Evolutionary conservation across 106 monocot species (phyloP), one percentile per base, ranked within the genome.

Genomic region (Phalaenopsis aphrodite): DNA sequence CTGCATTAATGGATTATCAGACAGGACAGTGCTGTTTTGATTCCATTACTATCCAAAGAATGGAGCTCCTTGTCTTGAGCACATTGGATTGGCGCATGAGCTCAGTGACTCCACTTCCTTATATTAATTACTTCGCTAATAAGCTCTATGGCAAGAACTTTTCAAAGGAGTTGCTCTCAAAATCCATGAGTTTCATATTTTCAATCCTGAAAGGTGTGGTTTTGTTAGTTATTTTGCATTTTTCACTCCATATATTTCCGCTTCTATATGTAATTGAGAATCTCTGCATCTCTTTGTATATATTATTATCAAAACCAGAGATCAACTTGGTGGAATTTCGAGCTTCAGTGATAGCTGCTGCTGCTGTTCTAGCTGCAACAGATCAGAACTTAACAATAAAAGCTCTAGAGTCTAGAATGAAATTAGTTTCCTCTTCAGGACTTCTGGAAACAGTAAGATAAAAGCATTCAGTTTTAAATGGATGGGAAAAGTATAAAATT

Each of bases 21-120:
- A 80, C 45, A 5, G 85, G 89, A 6, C 85, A 79, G 8, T 86
- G 46, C 68, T 68, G 43, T 7, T 96, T 96, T 72, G 84, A 80
- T n/a, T 55, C 83, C 58, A 77, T 77, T 16, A 65, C 86, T 5
- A 88, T 92, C 17, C 89, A 80, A 73, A 84, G 88, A 81, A 96
- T 94, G 93, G 96, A 96, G 82, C 87, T 96, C 5, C 86, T 94
- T n/a, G 84, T 96, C 6, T 66, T 96, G 80, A 90, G 77, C 82
- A 94, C 96, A 48, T 79, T 96, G 80, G 93, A 87, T 47, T 96
- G 96, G 96, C 82, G 90, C 38, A 88, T 91, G 96, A 87, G 81
- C 75, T 87, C 83, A 12, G 83, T 94, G 18, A 91, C 96, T 39
- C 96, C 96, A 41, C 92, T 96, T 77, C 79, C 88, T 8, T 96